Percentiles rank a stretch among this genome's conserved stretches.
Conservation (phyloP, 306 rosid genomes). For the Castanea crenata region DNA sequence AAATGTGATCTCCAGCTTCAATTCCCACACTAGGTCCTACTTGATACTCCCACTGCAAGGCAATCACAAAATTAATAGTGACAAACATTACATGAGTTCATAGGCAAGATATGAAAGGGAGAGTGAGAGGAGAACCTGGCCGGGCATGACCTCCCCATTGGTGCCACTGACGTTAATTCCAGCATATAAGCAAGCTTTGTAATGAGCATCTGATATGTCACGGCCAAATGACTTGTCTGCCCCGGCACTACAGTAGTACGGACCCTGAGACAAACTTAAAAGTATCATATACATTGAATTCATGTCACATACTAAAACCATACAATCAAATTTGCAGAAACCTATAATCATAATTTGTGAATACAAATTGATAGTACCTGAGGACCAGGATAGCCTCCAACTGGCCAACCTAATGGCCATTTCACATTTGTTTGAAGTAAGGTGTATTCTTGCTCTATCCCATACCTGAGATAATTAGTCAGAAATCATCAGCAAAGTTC, state of each 20-base stretch:
- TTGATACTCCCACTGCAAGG: slow-evolving; percentile 95
- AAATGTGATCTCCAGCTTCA: slow-evolving; percentile 90
- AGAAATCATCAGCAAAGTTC: slow-evolving; percentile 31
- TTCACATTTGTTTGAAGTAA: slow-evolving; percentile 84
- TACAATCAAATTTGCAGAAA: not conserved
- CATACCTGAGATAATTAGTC: slow-evolving; percentile 64
- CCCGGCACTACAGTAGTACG: slow-evolving; percentile 90
- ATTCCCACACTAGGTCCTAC: slow-evolving; percentile 99
- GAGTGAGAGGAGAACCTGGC: slow-evolving; percentile 74
- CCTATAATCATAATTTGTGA: slow-evolving; percentile 4
- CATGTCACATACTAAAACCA: not conserved
- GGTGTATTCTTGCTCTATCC: slow-evolving; percentile 99
- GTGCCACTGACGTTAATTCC: slow-evolving; percentile 97
- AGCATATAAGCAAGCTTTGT: slow-evolving; percentile 97
- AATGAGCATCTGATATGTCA: slow-evolving; percentile 98
- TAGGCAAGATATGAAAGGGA: slow-evolving; percentile 19
- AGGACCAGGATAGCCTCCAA: slow-evolving; percentile 98
- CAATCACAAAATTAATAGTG: slow-evolving; percentile 18
- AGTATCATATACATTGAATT: slow-evolving; percentile 1
- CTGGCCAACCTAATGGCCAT: slow-evolving; percentile 99
- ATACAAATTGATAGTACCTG: slow-evolving; percentile 54
- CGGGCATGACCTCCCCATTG: slow-evolving; percentile 99
- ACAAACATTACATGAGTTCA: slow-evolving; percentile 19
- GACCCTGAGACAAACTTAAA: slow-evolving; percentile 59
- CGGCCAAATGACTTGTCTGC: slow-evolving; percentile 99